Percentiles rank a stretch among this genome's conserved stretches.
These are phyloP conservation scores for Cystobasidium slooffiae DNA, from an alignment of 1,284 basidiomycete genomes.

Conservation along the genomic window DNA sequence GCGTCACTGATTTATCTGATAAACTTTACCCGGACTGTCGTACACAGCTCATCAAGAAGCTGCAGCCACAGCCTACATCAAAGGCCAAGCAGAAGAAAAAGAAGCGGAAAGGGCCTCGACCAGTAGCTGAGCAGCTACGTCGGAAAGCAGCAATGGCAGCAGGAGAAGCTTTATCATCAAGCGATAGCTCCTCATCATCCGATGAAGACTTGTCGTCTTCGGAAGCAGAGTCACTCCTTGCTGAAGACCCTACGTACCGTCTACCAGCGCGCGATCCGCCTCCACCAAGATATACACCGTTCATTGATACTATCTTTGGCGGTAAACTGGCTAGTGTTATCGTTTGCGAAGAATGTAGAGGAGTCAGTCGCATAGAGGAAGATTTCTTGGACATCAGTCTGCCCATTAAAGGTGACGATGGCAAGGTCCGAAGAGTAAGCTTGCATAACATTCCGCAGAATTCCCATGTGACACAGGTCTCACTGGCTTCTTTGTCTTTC, in stretches of 20 bases:
- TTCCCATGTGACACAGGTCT: not conserved
- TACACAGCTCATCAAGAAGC: slow-evolving; percentile 73
- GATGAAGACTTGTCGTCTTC: slow-evolving; percentile 32
- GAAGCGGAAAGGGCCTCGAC: slow-evolving; percentile 20
- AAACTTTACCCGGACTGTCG: not conserved
- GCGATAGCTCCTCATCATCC: slow-evolving; percentile 1
- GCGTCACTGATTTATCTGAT: not conserved
- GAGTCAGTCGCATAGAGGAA: slow-evolving; percentile 81
- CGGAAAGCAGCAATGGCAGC: slow-evolving; percentile 56
- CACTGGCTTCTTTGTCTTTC: not conserved
- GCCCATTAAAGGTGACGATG: slow-evolving; percentile 79
- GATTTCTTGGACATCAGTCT: slow-evolving; percentile 92
- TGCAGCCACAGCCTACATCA: slow-evolving; percentile 61
- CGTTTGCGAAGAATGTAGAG: slow-evolving; percentile 89
- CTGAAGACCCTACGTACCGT: slow-evolving; percentile 43
- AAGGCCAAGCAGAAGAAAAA: slow-evolving; percentile 50
- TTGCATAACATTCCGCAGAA: not conserved
- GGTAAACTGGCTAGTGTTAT: slow-evolving; percentile 85
- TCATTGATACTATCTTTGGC: slow-evolving; percentile 86
- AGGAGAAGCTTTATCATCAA: slow-evolving; percentile 51
- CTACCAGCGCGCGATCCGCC: slow-evolving; percentile 52
- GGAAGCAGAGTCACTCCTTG: slow-evolving; percentile 19
- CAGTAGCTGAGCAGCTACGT: slow-evolving; percentile 35
- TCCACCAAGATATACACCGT: slow-evolving; percentile 60
- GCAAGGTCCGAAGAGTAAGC: slow-evolving; percentile 56